These are phyloP conservation scores for Chloris gayana DNA, from an alignment of 176 grass and related monocot species.

Conservation along the genomic window DNA sequence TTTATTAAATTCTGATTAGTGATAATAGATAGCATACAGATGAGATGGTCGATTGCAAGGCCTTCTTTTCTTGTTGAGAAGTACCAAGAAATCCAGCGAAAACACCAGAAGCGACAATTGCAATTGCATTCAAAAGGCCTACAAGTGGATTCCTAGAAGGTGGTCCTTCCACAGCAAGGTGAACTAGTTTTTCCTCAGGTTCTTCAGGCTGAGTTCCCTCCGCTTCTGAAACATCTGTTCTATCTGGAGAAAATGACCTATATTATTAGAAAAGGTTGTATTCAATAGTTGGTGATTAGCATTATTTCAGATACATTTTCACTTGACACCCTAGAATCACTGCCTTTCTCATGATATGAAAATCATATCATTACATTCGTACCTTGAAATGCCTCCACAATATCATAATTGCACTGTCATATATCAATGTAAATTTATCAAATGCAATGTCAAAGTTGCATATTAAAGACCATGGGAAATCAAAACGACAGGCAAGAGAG, in stretches of 20 bases:
- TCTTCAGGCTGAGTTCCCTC: constrained; percentile 33
- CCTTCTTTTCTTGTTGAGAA: constrained; percentile 75
- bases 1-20: constrained; percentile 26
- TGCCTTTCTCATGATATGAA: background rate
- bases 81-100: constrained; percentile 76
- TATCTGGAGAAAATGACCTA: constrained; percentile 36
- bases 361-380: background rate
- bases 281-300: background rate
- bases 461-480: background rate
- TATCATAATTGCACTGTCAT: background rate
- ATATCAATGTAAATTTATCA: background rate
- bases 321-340: background rate
- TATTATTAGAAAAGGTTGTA: constrained; percentile 2
- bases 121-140: constrained; percentile 66
- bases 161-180: constrained; percentile 43
- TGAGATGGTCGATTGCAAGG: constrained; percentile 61
- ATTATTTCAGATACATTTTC: background rate
- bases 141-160: constrained; percentile 58
- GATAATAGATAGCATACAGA: constrained; percentile 67
- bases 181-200: constrained; percentile 29
- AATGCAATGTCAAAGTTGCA: background rate
- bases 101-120: constrained; percentile 79
- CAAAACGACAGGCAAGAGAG: background rate
- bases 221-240: constrained; percentile 6
- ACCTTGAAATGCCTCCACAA: background rate